These are phyloP conservation scores for Skeletonema grethae DNA, from an alignment of 108 stramenopile species.

Conservation along the genomic window DNA sequence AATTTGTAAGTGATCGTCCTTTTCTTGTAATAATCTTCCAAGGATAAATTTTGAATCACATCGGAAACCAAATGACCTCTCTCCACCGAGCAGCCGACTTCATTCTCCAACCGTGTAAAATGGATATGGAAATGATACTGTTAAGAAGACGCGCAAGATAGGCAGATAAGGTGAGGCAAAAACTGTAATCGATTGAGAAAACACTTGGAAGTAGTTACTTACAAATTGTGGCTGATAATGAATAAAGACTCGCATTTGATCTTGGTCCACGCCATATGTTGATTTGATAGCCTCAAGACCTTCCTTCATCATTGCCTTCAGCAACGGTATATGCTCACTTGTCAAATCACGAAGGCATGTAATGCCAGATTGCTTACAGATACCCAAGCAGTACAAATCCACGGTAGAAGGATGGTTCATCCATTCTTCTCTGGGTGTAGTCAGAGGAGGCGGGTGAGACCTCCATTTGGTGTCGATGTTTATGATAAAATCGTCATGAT, in stretches of 20 bases:
- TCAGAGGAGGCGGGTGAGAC: slow-evolving; percentile 18
- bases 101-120: slow-evolving; percentile 72
- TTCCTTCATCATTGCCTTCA: slow-evolving; percentile 46
- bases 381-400: slow-evolving; percentile 74
- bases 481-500: slow-evolving; percentile 61
- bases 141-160: not conserved
- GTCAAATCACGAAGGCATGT: slow-evolving; percentile 64
- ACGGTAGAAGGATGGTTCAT: slow-evolving; percentile 25
- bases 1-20: slow-evolving; percentile 65
- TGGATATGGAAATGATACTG: slow-evolving; percentile 76
- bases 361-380: slow-evolving; percentile 52
- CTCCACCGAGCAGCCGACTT: slow-evolving; percentile 60
- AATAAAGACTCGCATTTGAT: slow-evolving; percentile 68
- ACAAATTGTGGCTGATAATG: slow-evolving; percentile 79
- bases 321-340: slow-evolving; percentile 58
- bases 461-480: slow-evolving; percentile 85
- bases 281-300: slow-evolving; percentile 56
- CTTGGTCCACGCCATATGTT: slow-evolving; percentile 58
- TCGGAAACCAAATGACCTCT: slow-evolving; percentile 71
- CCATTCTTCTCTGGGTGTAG: slow-evolving; percentile 47
- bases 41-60: slow-evolving; percentile 73
- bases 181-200: not conserved
- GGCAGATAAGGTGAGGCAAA: not conserved
- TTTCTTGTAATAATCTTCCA: slow-evolving; percentile 62
- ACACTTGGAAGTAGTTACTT: not conserved